Base-by-base conservation (phyloP, 129 eudicot species). In the Centrapalus pauciflorus region DNA sequence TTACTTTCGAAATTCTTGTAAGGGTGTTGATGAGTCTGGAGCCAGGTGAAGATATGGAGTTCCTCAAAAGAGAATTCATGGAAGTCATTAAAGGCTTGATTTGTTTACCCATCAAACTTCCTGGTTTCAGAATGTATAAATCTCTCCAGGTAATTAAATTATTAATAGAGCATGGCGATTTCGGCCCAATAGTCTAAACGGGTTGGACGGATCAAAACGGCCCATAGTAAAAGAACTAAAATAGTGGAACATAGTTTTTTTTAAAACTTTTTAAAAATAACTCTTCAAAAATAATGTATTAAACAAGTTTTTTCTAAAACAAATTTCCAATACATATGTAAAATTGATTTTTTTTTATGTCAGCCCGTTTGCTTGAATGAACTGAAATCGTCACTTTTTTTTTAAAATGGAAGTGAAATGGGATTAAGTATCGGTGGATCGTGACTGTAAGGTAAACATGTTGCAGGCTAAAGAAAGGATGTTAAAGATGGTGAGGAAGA, bases 61-160 rank as follows among this genome's bases (percentile, higher is more conserved):
- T 86, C 64, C 80, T 93, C 41, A 89, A 84, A 71, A 78, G 66
- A 76, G 92, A 93, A 70, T 93, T 86, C 64, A 76, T 70, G 65
- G 95, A 93, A 78, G 86, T 89, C 59, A 93, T 86, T 61, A 93
- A 89, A 70, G 99, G 99, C 34, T 73, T 93, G 70, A 86, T 93
- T 35, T 93, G 96, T 74, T 49, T 93, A 35, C 99, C 99, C 0
- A 69, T 93, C 69, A 93, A 89, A 45, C 71, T 89, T 49, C 99
- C 99, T 0, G 99, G 99, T 12, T 86, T 95, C 55, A 78, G 81
- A 58, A 77, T 93, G 56, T 86, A 89, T 70, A 93, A 82, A 76
- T 89, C 99, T 24, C 78, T 93, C 60, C 79, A 93, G 85, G 98
- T 93, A 81, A 71, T 26, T 61, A 48, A 13, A n/a, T 64, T n/a